phyloP scores from a whole-genome alignment of 108 stramenopile genomes.

The Parietichytrium sp. region DNA sequence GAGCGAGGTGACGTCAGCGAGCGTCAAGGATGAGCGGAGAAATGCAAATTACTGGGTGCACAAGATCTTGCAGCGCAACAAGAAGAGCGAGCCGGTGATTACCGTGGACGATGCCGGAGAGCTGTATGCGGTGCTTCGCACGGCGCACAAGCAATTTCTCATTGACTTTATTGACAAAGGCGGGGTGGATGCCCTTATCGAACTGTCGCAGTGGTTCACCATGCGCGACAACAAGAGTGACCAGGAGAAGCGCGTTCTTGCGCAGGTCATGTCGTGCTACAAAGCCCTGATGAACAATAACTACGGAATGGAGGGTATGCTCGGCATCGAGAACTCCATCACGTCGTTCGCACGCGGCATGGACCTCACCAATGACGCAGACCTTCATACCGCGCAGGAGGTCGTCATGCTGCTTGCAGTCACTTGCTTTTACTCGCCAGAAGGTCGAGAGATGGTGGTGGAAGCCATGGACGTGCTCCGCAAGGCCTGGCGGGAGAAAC shows the following conservation, averaged over 20 bases:
- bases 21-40: not conserved
- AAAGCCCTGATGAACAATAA: conserved; percentile 31
- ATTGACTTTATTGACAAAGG: not conserved
- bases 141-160: conserved; percentile 36
- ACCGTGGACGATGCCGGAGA: not conserved
- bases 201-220: conserved; percentile 23
- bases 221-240: not conserved
- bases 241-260: not conserved
- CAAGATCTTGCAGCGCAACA: not conserved
- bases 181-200: not conserved
- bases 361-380: not conserved
- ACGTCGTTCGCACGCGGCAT: conserved; percentile 18
- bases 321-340: conserved; percentile 15
- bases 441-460: conserved; percentile 22
- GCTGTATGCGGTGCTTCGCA: not conserved
- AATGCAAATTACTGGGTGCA: conserved; percentile 18
- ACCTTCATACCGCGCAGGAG: conserved; percentile 36
- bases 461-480: conserved; percentile 24
- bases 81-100: conserved; percentile 2
- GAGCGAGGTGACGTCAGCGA: not conserved
- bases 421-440: conserved; percentile 27
- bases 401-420: conserved; percentile 39
- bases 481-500: conserved; percentile 23
- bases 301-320: conserved; percentile 7
- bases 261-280: not conserved